These are phyloP conservation scores for Pterula multifida DNA, from an alignment of 1,284 basidiomycete species.

Conservation along the genomic window DNA sequence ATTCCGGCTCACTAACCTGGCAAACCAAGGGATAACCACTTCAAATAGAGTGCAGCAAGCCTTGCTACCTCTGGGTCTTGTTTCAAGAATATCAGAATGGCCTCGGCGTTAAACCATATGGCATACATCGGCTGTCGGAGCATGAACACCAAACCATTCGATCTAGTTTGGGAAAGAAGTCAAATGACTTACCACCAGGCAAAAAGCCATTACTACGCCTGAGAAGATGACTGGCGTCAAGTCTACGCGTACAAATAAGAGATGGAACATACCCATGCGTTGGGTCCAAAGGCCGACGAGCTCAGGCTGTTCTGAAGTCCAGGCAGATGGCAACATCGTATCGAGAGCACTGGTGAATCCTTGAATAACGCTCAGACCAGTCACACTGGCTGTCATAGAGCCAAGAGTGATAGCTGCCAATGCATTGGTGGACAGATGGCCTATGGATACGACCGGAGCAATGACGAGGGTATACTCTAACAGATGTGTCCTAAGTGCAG, in stretches of 20 bases:
- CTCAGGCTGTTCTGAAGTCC: conserved; percentile 75
- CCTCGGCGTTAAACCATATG: conserved; percentile 77
- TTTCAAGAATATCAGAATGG: conserved; percentile 62
- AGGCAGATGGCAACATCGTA: conserved; percentile 83
- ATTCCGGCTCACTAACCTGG: conserved; percentile 35
- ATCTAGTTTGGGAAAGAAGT: conserved; percentile 4
- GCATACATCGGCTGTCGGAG: conserved; percentile 56
- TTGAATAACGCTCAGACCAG: conserved; percentile 60
- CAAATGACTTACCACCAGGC: conserved; percentile 38
- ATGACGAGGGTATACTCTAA: conserved; percentile 67
- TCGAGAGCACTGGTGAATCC: conserved; percentile 81
- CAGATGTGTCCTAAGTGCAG: conserved; percentile 49
- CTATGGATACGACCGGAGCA: conserved; percentile 70
- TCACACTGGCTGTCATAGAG: conserved; percentile 74
- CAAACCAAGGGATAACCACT: conserved; percentile 70
- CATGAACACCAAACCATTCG: neutral
- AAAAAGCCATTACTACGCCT: conserved; percentile 57
- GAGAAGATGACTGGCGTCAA: conserved; percentile 4
- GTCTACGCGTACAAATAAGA: conserved; percentile 4
- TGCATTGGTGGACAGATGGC: conserved; percentile 74
- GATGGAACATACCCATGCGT: conserved; percentile 54
- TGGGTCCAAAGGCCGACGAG: conserved; percentile 88
- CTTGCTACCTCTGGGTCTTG: conserved; percentile 84
- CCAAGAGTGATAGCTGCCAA: conserved; percentile 81
- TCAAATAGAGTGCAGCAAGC: conserved; percentile 68